A percentile compares a stretch with the other conserved stretches of the same genome.
Conservation (phyloP, 2,329 filamentous ascomycete genomes). For the Xylariaceae sp. region DNA sequence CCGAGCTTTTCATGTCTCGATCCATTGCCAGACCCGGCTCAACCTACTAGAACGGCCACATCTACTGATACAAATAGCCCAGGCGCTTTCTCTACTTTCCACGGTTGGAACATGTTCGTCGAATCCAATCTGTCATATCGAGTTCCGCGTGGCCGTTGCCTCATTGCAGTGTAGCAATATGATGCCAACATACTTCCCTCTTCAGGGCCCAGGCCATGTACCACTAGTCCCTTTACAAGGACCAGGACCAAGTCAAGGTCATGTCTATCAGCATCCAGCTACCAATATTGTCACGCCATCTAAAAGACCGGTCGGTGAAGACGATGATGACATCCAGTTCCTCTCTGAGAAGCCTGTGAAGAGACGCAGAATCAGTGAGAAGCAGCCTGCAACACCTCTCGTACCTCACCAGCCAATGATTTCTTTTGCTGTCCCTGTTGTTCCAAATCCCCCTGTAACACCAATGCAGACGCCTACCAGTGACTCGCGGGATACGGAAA, state of each 20-base stretch:
- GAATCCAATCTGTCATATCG: not conserved
- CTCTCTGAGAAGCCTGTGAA: slow-evolving; percentile 53
- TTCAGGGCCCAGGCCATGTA: slow-evolving; percentile 13
- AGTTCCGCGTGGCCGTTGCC: not conserved
- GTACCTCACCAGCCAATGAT: not conserved
- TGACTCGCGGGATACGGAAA: slow-evolving; percentile 34
- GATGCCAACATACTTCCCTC: slow-evolving; percentile 26
- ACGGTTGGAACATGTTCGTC: not conserved
- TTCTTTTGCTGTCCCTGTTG: not conserved
- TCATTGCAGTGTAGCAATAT: slow-evolving; percentile 14
- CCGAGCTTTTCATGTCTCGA: slow-evolving; percentile 28
- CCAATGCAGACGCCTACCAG: slow-evolving; percentile 2
- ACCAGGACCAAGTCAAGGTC: not conserved
- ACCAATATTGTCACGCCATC: slow-evolving; percentile 24
- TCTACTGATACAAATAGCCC: slow-evolving; percentile 32
- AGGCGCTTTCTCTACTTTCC: slow-evolving; percentile 1
- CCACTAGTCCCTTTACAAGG: slow-evolving; percentile 6
- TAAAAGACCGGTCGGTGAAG: slow-evolving; percentile 35
- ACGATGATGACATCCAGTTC: slow-evolving; percentile 52
- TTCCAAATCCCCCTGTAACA: slow-evolving; percentile 7
- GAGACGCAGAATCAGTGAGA: slow-evolving; percentile 42
- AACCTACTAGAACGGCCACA: slow-evolving; percentile 1
- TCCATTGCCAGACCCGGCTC: slow-evolving; percentile 10
- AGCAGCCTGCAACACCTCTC: slow-evolving; percentile 5
- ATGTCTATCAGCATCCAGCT: not conserved